phyloP scores from a whole-genome alignment of 768 basidiomycete species.

The Tulasnella sp. region DNA sequence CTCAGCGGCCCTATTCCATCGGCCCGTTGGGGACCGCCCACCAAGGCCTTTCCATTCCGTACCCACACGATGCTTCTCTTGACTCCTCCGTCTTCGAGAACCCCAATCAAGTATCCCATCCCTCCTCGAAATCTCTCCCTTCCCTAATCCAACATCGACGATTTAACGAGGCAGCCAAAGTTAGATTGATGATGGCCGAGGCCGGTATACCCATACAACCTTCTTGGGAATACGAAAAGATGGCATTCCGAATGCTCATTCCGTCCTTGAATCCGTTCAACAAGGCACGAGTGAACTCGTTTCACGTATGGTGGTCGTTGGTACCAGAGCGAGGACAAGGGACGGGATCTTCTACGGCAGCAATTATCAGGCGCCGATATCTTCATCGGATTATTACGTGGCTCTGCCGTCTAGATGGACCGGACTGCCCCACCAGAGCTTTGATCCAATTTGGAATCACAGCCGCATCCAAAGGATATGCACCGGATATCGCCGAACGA shows the following conservation, averaged over 20 bases:
- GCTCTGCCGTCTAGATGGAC: not conserved
- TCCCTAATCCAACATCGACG: conserved; percentile 1
- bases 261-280: not conserved
- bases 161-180: conserved; percentile 5
- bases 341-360: not conserved
- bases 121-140: not conserved
- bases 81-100: conserved; percentile 1
- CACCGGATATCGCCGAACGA: not conserved
- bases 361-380: not conserved
- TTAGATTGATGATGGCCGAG: not conserved
- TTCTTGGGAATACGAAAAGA: conserved; percentile 1
- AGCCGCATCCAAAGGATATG: conserved; percentile 21
- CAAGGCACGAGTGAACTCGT: conserved; percentile 21
- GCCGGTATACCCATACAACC: not conserved
- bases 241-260: conserved; percentile 21
- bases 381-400: conserved; percentile 12
- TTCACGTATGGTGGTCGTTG: conserved; percentile 21
- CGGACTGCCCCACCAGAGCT: conserved; percentile 2
- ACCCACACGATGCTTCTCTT: conserved; percentile 1
- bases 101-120: not conserved
- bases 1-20: conserved; percentile 4
- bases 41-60: conserved; percentile 17
- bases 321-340: not conserved
- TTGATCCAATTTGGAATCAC: conserved; percentile 12
- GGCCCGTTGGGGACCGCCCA: not conserved